phyloP scores from a whole-genome alignment of 129 eudicot species.

The Mikania micrantha region DNA sequence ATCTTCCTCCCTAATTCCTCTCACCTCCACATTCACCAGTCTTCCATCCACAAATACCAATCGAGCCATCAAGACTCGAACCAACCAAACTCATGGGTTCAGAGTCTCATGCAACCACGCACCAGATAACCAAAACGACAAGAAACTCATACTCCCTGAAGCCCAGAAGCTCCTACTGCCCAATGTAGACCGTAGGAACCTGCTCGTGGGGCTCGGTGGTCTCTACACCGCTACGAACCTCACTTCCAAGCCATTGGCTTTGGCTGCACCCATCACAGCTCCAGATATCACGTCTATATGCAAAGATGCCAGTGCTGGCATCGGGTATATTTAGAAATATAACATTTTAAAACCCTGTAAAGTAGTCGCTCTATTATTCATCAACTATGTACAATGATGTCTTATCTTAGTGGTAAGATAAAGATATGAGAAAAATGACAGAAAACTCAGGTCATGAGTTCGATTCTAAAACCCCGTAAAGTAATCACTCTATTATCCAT shows the following conservation, averaged over 20 bases:
- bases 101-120: constrained; percentile 12
- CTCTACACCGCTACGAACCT: constrained; percentile 5
- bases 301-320: neutral
- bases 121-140: neutral
- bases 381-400: too few species aligned
- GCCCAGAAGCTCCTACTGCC: constrained; percentile 1
- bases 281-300: constrained; percentile 16
- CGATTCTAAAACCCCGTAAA: too few species aligned
- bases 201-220: constrained; percentile 27
- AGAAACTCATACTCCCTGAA: constrained; percentile 17
- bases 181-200: constrained; percentile 12
- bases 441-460: too few species aligned
- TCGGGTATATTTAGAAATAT: too few species aligned
- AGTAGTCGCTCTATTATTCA: too few species aligned
- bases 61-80: neutral
- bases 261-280: constrained; percentile 22
- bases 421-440: too few species aligned
- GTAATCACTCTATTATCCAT: too few species aligned
- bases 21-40: neutral
- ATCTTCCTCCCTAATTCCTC: neutral
- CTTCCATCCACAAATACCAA: neutral
- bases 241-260: neutral
- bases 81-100: neutral
- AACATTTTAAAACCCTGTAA: too few species aligned
- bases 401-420: too few species aligned